Evolutionary conservation across 345 rosid genomes (phyloP).

Genomic region (Rhizophora apiculata): DNA sequence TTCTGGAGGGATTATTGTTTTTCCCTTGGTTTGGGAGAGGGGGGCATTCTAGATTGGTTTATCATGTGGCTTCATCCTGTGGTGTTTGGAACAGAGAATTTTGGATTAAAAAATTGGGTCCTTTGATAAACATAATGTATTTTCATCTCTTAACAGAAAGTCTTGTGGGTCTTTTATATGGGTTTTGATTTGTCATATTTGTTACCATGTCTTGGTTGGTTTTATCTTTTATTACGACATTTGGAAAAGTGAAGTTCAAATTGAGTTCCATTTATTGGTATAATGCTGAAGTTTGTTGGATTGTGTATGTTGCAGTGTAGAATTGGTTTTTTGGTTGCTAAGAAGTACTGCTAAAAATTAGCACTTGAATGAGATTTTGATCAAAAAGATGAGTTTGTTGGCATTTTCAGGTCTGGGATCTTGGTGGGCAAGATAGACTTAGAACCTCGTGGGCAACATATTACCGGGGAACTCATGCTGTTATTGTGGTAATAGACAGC

Average conservation of each 20-base stretch:
- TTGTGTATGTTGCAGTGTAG: not conserved
- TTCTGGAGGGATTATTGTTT: no score
- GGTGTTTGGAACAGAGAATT: not conserved
- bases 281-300: not conserved
- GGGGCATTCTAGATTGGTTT: not conserved
- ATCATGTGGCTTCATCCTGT: not conserved
- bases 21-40: no score
- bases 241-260: not conserved
- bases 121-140: not conserved
- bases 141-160: not conserved
- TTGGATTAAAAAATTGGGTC: not conserved
- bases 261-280: not conserved
- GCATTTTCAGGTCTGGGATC: constrained; percentile 75
- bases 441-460: constrained; percentile 96
- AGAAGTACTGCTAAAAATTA: not conserved
- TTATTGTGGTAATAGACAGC: constrained; percentile 83
- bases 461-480: constrained; percentile 88
- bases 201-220: not conserved
- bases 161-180: not conserved
- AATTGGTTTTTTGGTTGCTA: not conserved
- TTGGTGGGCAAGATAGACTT: constrained; percentile 94
- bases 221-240: not conserved
- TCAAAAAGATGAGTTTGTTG: not conserved
- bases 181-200: no score
- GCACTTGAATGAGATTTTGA: not conserved